These are phyloP conservation scores for Pythium sukuiense DNA, from an alignment of 352 stramenopile genomes.

Conservation along the genomic window DNA sequence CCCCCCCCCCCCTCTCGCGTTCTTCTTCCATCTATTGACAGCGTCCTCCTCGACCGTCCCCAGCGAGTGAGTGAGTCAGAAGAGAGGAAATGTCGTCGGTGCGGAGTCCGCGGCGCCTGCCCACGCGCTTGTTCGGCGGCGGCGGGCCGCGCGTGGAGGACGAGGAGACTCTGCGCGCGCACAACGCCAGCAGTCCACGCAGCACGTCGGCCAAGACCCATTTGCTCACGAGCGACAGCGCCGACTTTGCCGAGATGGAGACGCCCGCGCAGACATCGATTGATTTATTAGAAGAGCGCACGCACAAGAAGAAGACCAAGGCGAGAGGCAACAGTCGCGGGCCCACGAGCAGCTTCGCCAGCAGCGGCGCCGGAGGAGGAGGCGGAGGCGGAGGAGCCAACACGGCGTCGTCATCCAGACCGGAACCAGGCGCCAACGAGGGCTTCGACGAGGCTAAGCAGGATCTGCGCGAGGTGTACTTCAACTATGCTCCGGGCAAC, in stretches of 20 bases:
- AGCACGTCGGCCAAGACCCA: conserved; percentile 29
- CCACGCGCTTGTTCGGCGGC: conserved; percentile 46
- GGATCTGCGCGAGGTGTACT: conserved; percentile 61
- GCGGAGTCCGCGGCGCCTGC: conserved; percentile 31
- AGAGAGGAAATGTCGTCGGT: conserved; percentile 5
- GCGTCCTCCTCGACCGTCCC: background rate
- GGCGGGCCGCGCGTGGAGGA: conserved; percentile 53
- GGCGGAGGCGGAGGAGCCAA: background rate
- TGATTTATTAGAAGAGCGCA: conserved; percentile 22
- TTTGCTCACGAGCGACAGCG: conserved; percentile 24
- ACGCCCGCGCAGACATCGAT: conserved; percentile 23
- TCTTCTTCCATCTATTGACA: background rate
- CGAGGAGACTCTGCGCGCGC: conserved; percentile 37
- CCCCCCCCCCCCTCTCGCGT: no score
- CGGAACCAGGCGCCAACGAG: conserved; percentile 17
- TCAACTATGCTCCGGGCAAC: conserved; percentile 72
- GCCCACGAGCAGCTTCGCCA: background rate
- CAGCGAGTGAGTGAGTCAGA: background rate
- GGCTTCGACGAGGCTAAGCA: conserved; percentile 25
- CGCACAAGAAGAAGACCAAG: conserved; percentile 13
- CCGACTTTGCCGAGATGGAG: conserved; percentile 31
- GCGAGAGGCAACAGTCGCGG: conserved; percentile 19
- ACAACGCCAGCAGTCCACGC: conserved; percentile 30
- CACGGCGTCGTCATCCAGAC: background rate
- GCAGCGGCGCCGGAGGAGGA: background rate